These are phyloP conservation scores for Termitomyces sp. DNA, from an alignment of 768 basidiomycete species.

Conservation along the genomic window DNA sequence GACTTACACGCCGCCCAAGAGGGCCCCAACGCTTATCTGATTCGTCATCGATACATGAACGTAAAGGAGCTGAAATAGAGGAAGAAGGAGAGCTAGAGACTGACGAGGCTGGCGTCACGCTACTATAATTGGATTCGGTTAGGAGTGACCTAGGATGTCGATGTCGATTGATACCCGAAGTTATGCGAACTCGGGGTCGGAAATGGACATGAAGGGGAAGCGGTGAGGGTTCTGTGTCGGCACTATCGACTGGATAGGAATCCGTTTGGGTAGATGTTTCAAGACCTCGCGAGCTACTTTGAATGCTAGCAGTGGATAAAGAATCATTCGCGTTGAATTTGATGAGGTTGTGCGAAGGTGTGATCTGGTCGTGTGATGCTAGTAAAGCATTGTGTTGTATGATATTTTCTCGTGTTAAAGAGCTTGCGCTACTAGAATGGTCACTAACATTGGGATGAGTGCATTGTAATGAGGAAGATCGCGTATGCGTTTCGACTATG, in stretches of 20 bases:
- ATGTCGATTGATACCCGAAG: conserved; percentile 56
- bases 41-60: conserved; percentile 45
- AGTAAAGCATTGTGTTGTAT: conserved; percentile 8
- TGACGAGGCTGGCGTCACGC: conserved; percentile 27
- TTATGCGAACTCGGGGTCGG: conserved; percentile 71
- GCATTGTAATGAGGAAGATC: neutral
- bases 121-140: conserved; percentile 1
- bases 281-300: conserved; percentile 15
- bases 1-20: conserved; percentile 48
- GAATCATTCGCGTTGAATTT: conserved; percentile 2
- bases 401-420: conserved; percentile 13
- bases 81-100: conserved; percentile 65
- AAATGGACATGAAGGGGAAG: conserved; percentile 47
- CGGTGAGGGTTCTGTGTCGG: conserved; percentile 9
- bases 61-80: conserved; percentile 77
- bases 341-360: neutral
- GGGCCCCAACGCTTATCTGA: conserved; percentile 50
- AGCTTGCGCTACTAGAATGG: conserved; percentile 3
- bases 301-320: conserved; percentile 9
- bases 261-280: conserved; percentile 12
- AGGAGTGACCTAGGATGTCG: conserved; percentile 19
- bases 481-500: neutral
- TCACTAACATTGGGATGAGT: neutral
- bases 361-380: conserved; percentile 3
- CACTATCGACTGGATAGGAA: neutral